Percentiles rank a stretch among this genome's conserved stretches.
Conservation (phyloP, 2,329 filamentous ascomycete species). For the Pseudocercospora ulei region DNA sequence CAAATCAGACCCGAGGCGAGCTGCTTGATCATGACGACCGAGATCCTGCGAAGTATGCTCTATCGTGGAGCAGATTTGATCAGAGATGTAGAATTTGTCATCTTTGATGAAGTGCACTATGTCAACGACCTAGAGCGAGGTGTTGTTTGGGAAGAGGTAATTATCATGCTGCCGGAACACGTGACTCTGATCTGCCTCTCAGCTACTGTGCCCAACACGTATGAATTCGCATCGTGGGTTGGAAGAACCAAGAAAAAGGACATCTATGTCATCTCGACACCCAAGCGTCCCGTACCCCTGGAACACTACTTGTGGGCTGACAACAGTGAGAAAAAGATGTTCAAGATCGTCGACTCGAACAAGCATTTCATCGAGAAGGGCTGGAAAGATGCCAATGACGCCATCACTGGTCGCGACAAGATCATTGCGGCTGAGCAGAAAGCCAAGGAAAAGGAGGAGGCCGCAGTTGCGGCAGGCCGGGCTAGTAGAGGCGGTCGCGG, state of each 20-base stretch:
- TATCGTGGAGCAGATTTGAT: conserved; percentile 94
- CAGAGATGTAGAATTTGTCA: conserved; percentile 94
- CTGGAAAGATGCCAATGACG: conserved; percentile 86
- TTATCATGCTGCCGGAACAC: conserved; percentile 97
- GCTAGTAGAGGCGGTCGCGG: conserved; percentile 46
- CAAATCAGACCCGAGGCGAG: conserved; percentile 96
- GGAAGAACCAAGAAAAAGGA: conserved; percentile 96
- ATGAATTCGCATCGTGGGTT: conserved; percentile 98
- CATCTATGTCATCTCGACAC: conserved; percentile 96
- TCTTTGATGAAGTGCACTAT: conserved; percentile 98
- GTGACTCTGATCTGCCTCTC: conserved; percentile 91
- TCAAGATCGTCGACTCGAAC: conserved; percentile 88
- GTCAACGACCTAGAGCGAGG: conserved; percentile 93
- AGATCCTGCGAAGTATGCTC: conserved; percentile 95
- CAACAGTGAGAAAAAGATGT: conserved; percentile 59
- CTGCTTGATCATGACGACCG: conserved; percentile 98
- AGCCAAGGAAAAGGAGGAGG: conserved; percentile 40
- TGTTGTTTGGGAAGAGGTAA: conserved; percentile 98
- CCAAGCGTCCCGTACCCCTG: conserved; percentile 85
- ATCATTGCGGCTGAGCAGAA: conserved; percentile 46
- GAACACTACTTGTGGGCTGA: conserved; percentile 96
- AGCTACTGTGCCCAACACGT: conserved; percentile 91
- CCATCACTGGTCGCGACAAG: conserved; percentile 73
- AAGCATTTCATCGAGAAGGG: conserved; percentile 86
- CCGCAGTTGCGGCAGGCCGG: conserved; percentile 44